Evolutionary conservation across 2,329 filamentous ascomycete genomes (phyloP).

Genomic region (Ophioceras dolichostomum): DNA sequence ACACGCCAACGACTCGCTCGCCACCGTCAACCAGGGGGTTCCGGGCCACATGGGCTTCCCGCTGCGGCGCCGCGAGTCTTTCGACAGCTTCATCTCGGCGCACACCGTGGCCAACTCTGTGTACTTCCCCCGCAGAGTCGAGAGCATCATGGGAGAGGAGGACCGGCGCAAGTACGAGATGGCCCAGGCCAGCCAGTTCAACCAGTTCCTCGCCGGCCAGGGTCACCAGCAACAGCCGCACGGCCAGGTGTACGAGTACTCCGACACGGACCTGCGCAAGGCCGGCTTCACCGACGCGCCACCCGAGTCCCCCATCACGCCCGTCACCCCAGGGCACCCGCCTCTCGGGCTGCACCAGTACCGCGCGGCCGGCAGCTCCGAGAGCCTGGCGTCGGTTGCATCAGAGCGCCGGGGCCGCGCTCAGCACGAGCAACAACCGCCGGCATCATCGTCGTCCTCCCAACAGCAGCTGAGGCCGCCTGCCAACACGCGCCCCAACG

Average conservation of each 20-base stretch:
- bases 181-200: slow-evolving; percentile 44
- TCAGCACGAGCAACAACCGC: slow-evolving; percentile 5
- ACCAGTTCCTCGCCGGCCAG: slow-evolving; percentile 15
- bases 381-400: slow-evolving; percentile 10
- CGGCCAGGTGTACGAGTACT: slow-evolving; percentile 35
- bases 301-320: slow-evolving; percentile 15
- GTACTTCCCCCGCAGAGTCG: slow-evolving; percentile 54
- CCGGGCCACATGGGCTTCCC: slow-evolving; percentile 19
- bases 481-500: slow-evolving; percentile 10
- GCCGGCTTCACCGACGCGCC: slow-evolving; percentile 26
- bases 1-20: slow-evolving; percentile 51
- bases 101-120: slow-evolving; percentile 46
- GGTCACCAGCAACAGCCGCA: slow-evolving; percentile 12
- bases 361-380: slow-evolving; percentile 12
- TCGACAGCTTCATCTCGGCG: slow-evolving; percentile 51
- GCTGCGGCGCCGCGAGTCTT: slow-evolving; percentile 45
- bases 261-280: slow-evolving; percentile 28
- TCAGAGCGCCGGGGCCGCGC: slow-evolving; percentile 3
- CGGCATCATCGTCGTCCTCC: slow-evolving; percentile 3
- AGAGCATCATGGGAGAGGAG: slow-evolving; percentile 68
- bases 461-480: slow-evolving; percentile 13
- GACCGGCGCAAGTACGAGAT: slow-evolving; percentile 63
- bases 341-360: slow-evolving; percentile 4
- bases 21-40: slow-evolving; percentile 36
- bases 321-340: slow-evolving; percentile 3